Evolutionary conservation across 768 basidiomycete species (phyloP).

Genomic region (Kwoniella heveanensis): DNA sequence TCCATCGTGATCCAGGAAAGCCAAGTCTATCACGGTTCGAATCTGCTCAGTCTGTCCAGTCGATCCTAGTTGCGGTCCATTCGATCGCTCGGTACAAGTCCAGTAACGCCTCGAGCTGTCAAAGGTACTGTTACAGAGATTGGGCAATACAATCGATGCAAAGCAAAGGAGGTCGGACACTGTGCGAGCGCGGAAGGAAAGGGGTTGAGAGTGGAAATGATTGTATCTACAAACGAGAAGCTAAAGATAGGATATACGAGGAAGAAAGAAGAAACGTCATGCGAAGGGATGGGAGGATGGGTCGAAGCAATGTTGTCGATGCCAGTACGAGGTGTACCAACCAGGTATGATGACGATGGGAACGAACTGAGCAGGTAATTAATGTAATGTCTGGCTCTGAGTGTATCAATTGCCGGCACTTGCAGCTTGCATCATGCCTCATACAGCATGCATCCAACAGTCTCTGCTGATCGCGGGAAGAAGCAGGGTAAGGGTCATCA

Average conservation of each 20-base stretch:
- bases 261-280: constrained; percentile 1
- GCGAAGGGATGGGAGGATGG: background rate
- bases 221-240: background rate
- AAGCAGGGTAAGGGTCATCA: too few species aligned
- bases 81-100: too few species aligned
- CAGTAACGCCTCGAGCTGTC: too few species aligned
- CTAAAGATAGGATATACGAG: background rate
- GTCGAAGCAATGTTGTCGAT: constrained; percentile 5
- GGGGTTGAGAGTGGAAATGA: background rate
- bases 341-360: background rate
- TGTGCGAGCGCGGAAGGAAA: constrained; percentile 2
- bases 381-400: background rate
- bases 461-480: background rate
- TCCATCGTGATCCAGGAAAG: constrained; percentile 50
- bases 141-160: too few species aligned
- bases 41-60: too few species aligned
- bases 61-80: too few species aligned
- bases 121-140: too few species aligned
- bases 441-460: background rate
- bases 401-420: background rate
- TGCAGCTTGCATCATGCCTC: background rate
- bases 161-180: too few species aligned
- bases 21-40: too few species aligned
- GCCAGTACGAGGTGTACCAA: too few species aligned
- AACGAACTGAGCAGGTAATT: background rate